A percentile compares a stretch with the other conserved stretches of the same genome.
Conservation (phyloP, 2,329 filamentous ascomycete genomes). For the Diaporthe amygdali region DNA sequence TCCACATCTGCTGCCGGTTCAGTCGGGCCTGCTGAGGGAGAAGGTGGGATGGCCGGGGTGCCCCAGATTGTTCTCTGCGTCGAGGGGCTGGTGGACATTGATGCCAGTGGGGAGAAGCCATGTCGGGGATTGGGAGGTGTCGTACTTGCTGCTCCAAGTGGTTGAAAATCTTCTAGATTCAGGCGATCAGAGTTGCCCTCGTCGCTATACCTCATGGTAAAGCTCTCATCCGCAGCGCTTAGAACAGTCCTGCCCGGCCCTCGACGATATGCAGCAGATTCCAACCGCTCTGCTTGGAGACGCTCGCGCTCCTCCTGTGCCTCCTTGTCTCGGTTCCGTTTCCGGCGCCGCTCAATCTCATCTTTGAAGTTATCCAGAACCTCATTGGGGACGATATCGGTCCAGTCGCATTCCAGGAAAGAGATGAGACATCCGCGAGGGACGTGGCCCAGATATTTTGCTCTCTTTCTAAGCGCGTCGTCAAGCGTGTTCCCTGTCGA, state of each 20-base stretch:
- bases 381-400: constrained; percentile 79
- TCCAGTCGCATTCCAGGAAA: constrained; percentile 95
- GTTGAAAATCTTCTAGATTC: constrained; percentile 69
- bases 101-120: constrained; percentile 72
- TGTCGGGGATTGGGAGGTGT: constrained; percentile 62
- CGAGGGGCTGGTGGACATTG: constrained; percentile 81
- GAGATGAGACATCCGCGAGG: constrained; percentile 90
- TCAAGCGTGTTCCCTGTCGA: constrained; percentile 88
- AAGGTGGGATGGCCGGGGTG: constrained; percentile 71
- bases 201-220: constrained; percentile 33
- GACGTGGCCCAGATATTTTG: constrained; percentile 86
- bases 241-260: constrained; percentile 42
- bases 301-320: constrained; percentile 86
- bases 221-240: constrained; percentile 47
- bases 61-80: constrained; percentile 88
- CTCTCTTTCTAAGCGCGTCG: constrained; percentile 79
- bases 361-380: constrained; percentile 76
- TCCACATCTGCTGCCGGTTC: constrained; percentile 45
- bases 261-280: constrained; percentile 71
- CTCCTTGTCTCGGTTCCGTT: constrained; percentile 82
- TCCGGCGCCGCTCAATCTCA: constrained; percentile 78
- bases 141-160: constrained; percentile 57
- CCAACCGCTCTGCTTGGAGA: constrained; percentile 79
- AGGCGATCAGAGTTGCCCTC: constrained; percentile 40
- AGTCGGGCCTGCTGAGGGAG: constrained; percentile 55